phyloP scores from a whole-genome alignment of 2,329 filamentous ascomycete species.

The Trichophyton schoenleinii region DNA sequence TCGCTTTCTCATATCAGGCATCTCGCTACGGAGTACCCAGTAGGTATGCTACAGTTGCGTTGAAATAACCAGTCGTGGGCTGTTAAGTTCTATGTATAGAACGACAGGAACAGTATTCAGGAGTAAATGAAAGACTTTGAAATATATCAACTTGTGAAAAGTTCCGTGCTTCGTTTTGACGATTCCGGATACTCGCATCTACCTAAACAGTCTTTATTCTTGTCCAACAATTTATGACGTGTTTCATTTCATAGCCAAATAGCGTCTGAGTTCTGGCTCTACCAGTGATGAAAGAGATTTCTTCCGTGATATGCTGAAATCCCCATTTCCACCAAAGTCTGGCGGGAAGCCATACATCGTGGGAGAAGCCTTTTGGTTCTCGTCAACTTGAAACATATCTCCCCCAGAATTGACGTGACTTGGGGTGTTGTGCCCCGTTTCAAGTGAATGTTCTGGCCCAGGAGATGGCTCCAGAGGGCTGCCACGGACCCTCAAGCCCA shows the following conservation, averaged over 20 bases:
- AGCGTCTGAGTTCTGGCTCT: not conserved
- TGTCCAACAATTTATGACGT: not conserved
- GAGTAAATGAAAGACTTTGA: not conserved
- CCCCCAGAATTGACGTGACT: not conserved
- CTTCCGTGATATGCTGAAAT: not conserved
- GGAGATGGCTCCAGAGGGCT: not conserved
- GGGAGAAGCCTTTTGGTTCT: not conserved
- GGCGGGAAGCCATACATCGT: not conserved
- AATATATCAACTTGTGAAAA: not conserved
- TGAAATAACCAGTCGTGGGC: not conserved
- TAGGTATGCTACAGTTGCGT: not conserved
- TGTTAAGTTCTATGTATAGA: not conserved
- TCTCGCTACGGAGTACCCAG: not conserved
- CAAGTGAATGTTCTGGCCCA: not conserved
- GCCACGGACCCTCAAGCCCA: not conserved
- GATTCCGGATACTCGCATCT: not conserved
- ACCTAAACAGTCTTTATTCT: not conserved
- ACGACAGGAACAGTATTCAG: not conserved
- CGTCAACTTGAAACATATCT: not conserved
- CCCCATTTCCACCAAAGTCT: not conserved
- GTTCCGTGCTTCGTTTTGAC: not conserved
- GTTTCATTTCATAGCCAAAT: not conserved
- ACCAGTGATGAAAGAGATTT: not conserved
- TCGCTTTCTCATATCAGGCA: not conserved
- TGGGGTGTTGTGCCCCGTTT: not conserved